Evolutionary conservation across 495 filamentous ascomycete genomes (phyloP), one percentile per base, ranked within the genome.

Genomic region (Penicillium paxilli): DNA sequence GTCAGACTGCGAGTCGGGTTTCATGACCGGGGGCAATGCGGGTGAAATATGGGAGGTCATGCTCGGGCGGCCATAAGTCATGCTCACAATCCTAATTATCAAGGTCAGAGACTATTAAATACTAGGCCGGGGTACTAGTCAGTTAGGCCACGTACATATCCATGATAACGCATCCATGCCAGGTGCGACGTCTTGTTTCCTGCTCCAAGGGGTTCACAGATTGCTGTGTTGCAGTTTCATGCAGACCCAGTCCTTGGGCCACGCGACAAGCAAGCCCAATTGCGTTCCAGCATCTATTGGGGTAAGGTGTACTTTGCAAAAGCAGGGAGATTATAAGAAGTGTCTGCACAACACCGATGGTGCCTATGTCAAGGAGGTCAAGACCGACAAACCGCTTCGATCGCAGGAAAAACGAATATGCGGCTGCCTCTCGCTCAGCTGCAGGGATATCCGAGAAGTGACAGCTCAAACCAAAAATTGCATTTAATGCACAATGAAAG

Each of bases 81-180:
- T 79, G 58, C 76, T 79, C 49, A 76, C 65, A 22, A 72, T 68
- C 61, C 76, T 79, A 33, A 35, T 19, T 38, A 10, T 22, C 9
- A 32, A 21, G 14, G 23, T 51, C 17, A 50, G 10, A 40, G 4
- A 23, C 19, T 20, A n/a, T n/a, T n/a, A 26, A 53, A 35, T n/a
- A 14, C 22, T 5, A 40, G 24, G 14, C 4, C 8, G 35, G n/a
- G 1, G 11, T 2, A 32, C 8, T 32, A 14, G 30, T n/a, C n/a
- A n/a, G n/a, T 26, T 11, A 2, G n/a, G 21, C 14, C 4, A 64
- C 71, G 48, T 57, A 79, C 75, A 72, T 68, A 38, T 80, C 77
- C 57, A 80, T 60, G 14, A 76, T 66, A 1, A 80, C 71, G 53
- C 78, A 80, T 8, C 68, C 71, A 60, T 80, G 74, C 77, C 78